Base-by-base conservation (phyloP, 148 eudicot species). In the Persicaria maculosa region DNA sequence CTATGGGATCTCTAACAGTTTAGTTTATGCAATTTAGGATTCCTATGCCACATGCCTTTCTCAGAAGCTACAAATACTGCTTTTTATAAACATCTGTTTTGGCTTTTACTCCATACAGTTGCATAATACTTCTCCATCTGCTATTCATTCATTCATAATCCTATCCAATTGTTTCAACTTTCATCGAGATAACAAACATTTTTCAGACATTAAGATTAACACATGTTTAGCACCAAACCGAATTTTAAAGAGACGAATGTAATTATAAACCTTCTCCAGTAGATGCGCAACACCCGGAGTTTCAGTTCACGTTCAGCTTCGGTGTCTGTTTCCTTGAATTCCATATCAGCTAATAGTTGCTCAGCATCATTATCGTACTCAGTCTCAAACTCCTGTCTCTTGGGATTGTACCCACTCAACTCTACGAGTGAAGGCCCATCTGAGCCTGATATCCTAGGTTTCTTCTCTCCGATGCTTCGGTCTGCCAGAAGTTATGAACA, bases 291-390 rank as follows among this genome's bases (percentile, higher is more conserved):
- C 44, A 93, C 89, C 44, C 86, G 81, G 19, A 93, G 80, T 77
- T 93, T 93, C 68, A 93, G 72, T 83, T 91, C 89, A 74, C 84
- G 88, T 71, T 93, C 98, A 73, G 88, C 89, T 72, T 84, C 87
- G 45, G 88, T 81, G 78, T 93, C 98, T n/a, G 91, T 78, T 15
- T 93, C 98, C 81, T 93, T 93, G 57, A 93, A 91, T 83, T 93
- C 97, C 97, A 93, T 90, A 77, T 91, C 98, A 53, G 97, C 94
- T 62, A 93, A 82, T 71, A 93, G 55, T 83, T 91, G 98, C 78
- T 93, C 98, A 76, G 98, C 98, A 81, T 93, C 98, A 84, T 93
- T 91, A 78, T 93, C 98, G 79, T 93, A 93, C 75, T 93, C 98
- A 80, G 84, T 36, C 46, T 93, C 98, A 83, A 93, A 93, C 75